Evolutionary conservation across 2,329 filamentous ascomycete genomes (phyloP).

Genomic region (Xylariomycetidae sp.): DNA sequence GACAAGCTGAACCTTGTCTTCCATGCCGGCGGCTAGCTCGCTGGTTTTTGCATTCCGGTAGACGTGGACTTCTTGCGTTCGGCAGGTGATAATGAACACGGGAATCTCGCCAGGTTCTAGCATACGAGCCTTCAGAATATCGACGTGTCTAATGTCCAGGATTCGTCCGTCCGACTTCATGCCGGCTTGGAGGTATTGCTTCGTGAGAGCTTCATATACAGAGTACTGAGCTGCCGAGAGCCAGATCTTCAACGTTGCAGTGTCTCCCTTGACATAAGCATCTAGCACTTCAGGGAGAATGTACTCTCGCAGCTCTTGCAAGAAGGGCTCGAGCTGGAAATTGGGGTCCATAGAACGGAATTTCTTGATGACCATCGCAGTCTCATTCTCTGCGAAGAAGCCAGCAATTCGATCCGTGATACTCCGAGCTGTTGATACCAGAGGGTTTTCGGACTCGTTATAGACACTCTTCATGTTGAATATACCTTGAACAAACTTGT

Average conservation of each 20-base stretch:
- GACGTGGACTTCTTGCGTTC: conserved; percentile 96
- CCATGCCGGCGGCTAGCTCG: conserved; percentile 91
- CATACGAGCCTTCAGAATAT: conserved; percentile 76
- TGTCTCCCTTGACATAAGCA: conserved; percentile 95
- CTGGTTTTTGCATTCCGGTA: conserved; percentile 89
- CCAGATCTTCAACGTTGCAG: conserved; percentile 88
- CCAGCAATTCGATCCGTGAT: conserved; percentile 90
- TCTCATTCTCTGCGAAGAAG: conserved; percentile 98
- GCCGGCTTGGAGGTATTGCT: conserved; percentile 91
- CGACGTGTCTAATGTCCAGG: conserved; percentile 90
- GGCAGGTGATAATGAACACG: conserved; percentile 94
- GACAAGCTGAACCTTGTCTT: conserved; percentile 96
- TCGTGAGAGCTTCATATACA: conserved; percentile 92
- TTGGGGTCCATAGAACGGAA: conserved; percentile 92
- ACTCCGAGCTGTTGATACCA: conserved; percentile 87
- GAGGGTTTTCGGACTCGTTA: conserved; percentile 94
- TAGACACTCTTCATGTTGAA: conserved; percentile 85
- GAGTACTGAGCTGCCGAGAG: conserved; percentile 93
- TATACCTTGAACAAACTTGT: conserved; percentile 79
- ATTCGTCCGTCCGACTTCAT: conserved; percentile 94
- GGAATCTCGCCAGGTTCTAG: conserved; percentile 83
- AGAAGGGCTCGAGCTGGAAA: conserved; percentile 92
- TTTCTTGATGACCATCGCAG: conserved; percentile 94
- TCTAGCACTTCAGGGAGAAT: conserved; percentile 96
- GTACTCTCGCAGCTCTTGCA: conserved; percentile 94